These are phyloP conservation scores for Globisporangium heterothallicum DNA, from an alignment of 352 stramenopile species.

Conservation along the genomic window DNA sequence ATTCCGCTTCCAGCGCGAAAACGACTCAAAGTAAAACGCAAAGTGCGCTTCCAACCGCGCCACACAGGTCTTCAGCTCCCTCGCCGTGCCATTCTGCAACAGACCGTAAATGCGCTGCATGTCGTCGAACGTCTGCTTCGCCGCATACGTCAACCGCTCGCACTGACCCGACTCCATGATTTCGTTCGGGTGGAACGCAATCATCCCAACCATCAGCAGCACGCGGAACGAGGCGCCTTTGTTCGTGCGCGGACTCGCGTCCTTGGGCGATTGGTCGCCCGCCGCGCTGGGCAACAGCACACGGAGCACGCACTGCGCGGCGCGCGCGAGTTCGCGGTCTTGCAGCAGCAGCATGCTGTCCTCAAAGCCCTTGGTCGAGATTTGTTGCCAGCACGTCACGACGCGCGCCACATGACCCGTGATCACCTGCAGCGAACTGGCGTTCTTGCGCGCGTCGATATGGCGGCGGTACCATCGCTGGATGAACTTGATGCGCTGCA, in stretches of 20 bases:
- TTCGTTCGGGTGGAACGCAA: constrained; percentile 53
- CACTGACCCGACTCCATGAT: constrained; percentile 55
- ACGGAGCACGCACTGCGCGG: constrained; percentile 45
- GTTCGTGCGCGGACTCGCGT: constrained; percentile 21
- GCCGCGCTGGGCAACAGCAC: constrained; percentile 34
- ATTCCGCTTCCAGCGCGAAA: constrained; percentile 51
- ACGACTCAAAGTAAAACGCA: constrained; percentile 63
- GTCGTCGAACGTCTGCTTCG: constrained; percentile 29
- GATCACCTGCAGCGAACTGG: constrained; percentile 26
- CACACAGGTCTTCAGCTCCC: constrained; percentile 38
- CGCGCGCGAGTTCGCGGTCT: constrained; percentile 38
- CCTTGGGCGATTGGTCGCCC: constrained; percentile 13
- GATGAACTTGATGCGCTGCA: constrained; percentile 62
- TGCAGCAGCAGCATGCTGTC: constrained; percentile 62
- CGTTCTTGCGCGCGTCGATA: constrained; percentile 36
- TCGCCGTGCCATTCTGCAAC: constrained; percentile 25
- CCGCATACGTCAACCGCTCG: constrained; percentile 36
- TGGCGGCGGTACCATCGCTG: constrained; percentile 67
- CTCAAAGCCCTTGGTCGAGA: constrained; percentile 38
- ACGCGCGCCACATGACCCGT: constrained; percentile 31
- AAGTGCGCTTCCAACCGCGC: constrained; percentile 46
- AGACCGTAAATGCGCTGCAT: constrained; percentile 32
- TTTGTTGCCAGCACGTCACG: constrained; percentile 37
- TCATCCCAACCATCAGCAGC: constrained; percentile 69
- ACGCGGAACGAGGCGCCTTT: constrained; percentile 49